Percentiles rank a stretch among this genome's conserved stretches.
These are phyloP conservation scores for Trichaptum fuscoviolaceum DNA, from an alignment of 768 basidiomycete species.

Conservation along the genomic window DNA sequence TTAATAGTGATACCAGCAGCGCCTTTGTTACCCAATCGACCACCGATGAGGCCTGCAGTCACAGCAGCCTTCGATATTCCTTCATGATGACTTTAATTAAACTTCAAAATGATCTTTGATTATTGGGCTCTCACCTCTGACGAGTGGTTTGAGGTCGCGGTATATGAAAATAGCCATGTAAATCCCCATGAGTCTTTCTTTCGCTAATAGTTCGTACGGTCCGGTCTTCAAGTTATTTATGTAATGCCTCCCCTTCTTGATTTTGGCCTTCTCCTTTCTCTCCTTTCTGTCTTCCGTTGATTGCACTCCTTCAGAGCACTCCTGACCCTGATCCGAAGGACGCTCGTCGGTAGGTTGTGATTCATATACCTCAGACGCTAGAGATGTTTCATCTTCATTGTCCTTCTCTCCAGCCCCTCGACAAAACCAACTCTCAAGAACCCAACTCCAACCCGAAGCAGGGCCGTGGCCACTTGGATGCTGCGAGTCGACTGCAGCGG, in stretches of 20 bases:
- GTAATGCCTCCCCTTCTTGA: conserved; percentile 10
- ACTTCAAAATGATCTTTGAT: conserved; percentile 9
- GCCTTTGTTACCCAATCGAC: conserved; percentile 89
- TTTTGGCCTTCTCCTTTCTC: not conserved
- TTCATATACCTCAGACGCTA: not conserved
- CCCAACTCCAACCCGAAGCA: conserved; percentile 64
- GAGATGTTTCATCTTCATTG: not conserved
- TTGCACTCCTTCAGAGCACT: not conserved
- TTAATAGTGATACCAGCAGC: conserved; percentile 89
- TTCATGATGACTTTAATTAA: conserved; percentile 17
- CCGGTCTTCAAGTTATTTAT: conserved; percentile 48
- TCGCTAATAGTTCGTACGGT: conserved; percentile 79
- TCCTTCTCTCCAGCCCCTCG: conserved; percentile 14
- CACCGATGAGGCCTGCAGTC: conserved; percentile 85
- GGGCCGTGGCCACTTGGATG: conserved; percentile 7
- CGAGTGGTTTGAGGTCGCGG: conserved; percentile 57
- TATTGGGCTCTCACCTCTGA: conserved; percentile 43
- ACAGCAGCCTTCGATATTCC: conserved; percentile 79
- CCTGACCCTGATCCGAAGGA: conserved; percentile 1
- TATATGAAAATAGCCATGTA: conserved; percentile 76
- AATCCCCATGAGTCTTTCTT: conserved; percentile 90
- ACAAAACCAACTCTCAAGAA: conserved; percentile 72
- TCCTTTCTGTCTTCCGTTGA: not conserved
- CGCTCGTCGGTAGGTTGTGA: conserved; percentile 12
- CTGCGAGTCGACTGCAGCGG: not conserved